Evolutionary conservation across 257 asterid genomes (phyloP).

Genomic region (Gentiana dahurica): DNA sequence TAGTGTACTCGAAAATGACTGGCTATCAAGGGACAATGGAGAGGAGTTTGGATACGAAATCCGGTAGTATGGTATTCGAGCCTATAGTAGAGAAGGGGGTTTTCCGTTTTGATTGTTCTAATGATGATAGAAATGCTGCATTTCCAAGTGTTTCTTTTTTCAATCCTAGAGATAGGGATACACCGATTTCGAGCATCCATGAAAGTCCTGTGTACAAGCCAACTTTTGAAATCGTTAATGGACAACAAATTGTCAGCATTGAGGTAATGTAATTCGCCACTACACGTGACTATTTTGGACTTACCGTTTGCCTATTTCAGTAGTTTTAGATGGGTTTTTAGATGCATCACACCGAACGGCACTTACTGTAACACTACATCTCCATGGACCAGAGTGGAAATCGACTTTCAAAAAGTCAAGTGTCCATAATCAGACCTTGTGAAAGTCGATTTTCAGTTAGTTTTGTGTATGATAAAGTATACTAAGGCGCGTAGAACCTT

Average conservation of each 20-base stretch:
- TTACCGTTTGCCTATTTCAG: too few species aligned
- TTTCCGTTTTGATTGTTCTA: slow-evolving; percentile 85
- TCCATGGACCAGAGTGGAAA: too few species aligned
- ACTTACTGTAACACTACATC: too few species aligned
- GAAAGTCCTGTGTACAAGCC: slow-evolving; percentile 54
- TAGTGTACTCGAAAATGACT: slow-evolving; percentile 40
- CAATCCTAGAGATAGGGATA: slow-evolving; percentile 54
- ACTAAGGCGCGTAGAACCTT: too few species aligned
- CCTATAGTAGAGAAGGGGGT: slow-evolving; percentile 87
- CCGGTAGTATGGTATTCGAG: slow-evolving; percentile 68
- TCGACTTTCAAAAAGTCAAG: too few species aligned
- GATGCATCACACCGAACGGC: too few species aligned
- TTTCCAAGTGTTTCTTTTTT: slow-evolving; percentile 78
- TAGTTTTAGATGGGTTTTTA: too few species aligned
- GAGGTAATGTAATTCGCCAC: slow-evolving; percentile 32
- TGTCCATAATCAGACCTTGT: too few species aligned
- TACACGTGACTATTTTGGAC: too few species aligned
- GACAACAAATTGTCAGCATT: slow-evolving; percentile 58
- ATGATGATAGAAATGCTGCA: slow-evolving; percentile 56
- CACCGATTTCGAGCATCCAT: slow-evolving; percentile 32
- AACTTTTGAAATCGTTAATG: slow-evolving; percentile 44
- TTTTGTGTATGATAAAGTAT: too few species aligned
- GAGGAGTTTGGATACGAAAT: slow-evolving; percentile 20
- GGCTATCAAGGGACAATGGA: slow-evolving; percentile 27
- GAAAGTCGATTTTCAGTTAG: too few species aligned